phyloP scores from a whole-genome alignment of 1,284 basidiomycete species.

The Tetrapyrgos nigripes region DNA sequence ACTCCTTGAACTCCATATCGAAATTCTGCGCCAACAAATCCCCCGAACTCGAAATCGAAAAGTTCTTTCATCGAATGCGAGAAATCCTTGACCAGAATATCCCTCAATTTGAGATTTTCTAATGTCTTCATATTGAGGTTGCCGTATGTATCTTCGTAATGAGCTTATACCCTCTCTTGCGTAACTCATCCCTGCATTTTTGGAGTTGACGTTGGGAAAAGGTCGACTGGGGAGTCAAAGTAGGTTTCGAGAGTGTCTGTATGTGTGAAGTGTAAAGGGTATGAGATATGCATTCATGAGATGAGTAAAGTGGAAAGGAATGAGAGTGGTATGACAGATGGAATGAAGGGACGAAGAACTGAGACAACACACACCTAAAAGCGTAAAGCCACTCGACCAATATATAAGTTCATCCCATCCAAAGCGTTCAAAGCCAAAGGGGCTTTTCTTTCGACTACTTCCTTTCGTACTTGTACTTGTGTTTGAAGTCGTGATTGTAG shows the following conservation, averaged over 20 bases:
- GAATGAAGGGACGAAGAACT: background rate
- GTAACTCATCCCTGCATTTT: conserved; percentile 86
- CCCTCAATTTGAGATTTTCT: conserved; percentile 69
- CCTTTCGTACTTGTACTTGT: no score
- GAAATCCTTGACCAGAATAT: no score
- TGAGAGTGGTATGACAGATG: no score
- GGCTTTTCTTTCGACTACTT: no score
- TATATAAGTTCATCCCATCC: conserved; percentile 46
- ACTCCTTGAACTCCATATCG: conserved; percentile 83
- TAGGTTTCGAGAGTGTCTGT: conserved; percentile 85
- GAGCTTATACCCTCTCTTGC: no score
- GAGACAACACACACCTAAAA: conserved; percentile 9
- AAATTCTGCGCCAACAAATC: conserved; percentile 77
- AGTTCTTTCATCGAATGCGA: no score
- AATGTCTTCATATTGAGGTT: conserved; percentile 82
- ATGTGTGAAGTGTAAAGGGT: background rate
- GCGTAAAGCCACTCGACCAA: conserved; percentile 24
- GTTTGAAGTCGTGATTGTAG: no score
- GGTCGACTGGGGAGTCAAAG: conserved; percentile 89
- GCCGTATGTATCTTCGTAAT: no score
- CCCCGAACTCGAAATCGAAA: no score
- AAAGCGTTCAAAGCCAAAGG: conserved; percentile 52
- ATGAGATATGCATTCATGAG: no score
- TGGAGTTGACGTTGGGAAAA: conserved; percentile 87
- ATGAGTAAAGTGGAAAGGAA: no score